Conservation (phyloP, 2,329 filamentous ascomycete species). For the Cladosporium sp. region DNA sequence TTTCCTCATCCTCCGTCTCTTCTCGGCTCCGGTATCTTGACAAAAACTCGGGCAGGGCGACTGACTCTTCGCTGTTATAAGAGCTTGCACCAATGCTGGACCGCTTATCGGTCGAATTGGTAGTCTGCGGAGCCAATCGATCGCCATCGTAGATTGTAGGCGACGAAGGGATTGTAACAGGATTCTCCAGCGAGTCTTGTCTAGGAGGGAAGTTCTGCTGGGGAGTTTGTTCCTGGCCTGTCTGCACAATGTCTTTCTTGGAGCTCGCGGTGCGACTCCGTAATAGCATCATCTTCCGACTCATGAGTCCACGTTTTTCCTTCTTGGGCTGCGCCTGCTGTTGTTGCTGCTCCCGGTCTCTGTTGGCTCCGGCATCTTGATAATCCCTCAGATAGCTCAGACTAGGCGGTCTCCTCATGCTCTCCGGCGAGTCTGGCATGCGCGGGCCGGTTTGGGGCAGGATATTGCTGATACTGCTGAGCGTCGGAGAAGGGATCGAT, state of each 20-base stretch:
- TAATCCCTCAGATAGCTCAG: constrained; percentile 25
- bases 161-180: constrained; percentile 22
- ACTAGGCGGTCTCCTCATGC: constrained; percentile 24
- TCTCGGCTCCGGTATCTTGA: constrained; percentile 23
- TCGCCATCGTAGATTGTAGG: constrained; percentile 29
- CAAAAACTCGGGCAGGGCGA: constrained; percentile 33
- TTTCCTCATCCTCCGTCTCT: constrained; percentile 27
- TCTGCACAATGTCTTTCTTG: background rate
- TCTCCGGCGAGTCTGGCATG: constrained; percentile 19
- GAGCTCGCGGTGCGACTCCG: constrained; percentile 24
- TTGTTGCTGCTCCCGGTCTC: constrained; percentile 6
- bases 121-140: constrained; percentile 20
- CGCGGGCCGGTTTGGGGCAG: constrained; percentile 57
- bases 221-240: constrained; percentile 4
- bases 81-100: constrained; percentile 35
- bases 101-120: constrained; percentile 14
- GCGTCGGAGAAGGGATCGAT: constrained; percentile 70
- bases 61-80: constrained; percentile 42
- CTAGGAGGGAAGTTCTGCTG: constrained; percentile 8
- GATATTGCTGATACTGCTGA: constrained; percentile 95
- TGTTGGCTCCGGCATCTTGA: constrained; percentile 8
- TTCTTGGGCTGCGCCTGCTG: constrained; percentile 15
- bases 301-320: constrained; percentile 29
- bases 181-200: background rate
- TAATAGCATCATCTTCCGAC: constrained; percentile 30